These are phyloP conservation scores for Gossypium raimondii DNA, from an alignment of 345 rosid species.

Conservation along the genomic window DNA sequence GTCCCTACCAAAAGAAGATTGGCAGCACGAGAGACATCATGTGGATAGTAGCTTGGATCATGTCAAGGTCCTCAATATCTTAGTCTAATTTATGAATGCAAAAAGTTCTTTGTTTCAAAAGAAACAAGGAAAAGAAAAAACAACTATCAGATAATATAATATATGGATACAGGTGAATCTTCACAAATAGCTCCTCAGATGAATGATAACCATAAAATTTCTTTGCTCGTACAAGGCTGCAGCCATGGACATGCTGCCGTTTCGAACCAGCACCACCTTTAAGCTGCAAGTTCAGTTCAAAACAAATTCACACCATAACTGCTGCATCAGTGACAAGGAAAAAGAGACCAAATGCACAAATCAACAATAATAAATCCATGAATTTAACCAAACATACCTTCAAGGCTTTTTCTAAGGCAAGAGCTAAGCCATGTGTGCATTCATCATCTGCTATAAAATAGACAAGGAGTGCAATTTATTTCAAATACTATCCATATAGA, in stretches of 20 bases:
- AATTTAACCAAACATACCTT: constrained; percentile 45
- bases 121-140: background rate
- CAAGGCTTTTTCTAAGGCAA: constrained; percentile 76
- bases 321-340: background rate
- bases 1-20: constrained; percentile 55
- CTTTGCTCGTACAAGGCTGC: constrained; percentile 76
- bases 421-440: constrained; percentile 39
- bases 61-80: constrained; percentile 42
- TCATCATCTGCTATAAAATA: constrained; percentile 45
- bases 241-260: constrained; percentile 82
- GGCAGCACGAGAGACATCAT: constrained; percentile 73
- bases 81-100: background rate
- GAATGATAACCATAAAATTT: constrained; percentile 84
- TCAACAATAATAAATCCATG: constrained; percentile 1
- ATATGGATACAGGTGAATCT: constrained; percentile 85
- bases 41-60: constrained; percentile 60
- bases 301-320: constrained; percentile 14
- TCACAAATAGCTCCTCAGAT: constrained; percentile 80
- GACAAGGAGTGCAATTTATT: constrained; percentile 13
- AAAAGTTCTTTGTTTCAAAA: background rate
- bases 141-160: constrained; percentile 9
- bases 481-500: background rate
- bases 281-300: constrained; percentile 44
- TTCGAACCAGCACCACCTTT: constrained; percentile 61
- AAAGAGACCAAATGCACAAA: constrained; percentile 11